Evolutionary conservation across 2,329 filamentous ascomycete species (phyloP), one percentile per base, ranked within the genome.

Genomic region (Diaporthe eres): DNA sequence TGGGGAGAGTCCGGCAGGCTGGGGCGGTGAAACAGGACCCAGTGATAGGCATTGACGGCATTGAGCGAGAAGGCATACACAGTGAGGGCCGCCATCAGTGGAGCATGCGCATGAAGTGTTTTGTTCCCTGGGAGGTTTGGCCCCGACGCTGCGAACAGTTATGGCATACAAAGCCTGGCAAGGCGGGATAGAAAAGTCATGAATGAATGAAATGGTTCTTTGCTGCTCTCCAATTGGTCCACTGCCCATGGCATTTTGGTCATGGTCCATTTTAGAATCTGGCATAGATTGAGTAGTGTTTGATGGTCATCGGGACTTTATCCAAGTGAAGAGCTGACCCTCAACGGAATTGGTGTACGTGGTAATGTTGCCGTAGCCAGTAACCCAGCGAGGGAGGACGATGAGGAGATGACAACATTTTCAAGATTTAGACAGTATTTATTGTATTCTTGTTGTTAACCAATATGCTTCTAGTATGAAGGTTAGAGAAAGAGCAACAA

Each of bases 21-120:
- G 65, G 65, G 65, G 47, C 19, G 49, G 34, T 53, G 49, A 28
- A 70, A 65, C 65, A 70, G 65, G 47, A 70, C 65, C 65, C 65
- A 70, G 65, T 17, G 34, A 4, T 37, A 53, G 19, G 42, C 61
- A 55, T 42, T 17, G 25, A 42, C 8, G 34, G 65, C 22, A 39
- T 55, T 55, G 22, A 42, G 65, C 49, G 47, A 28, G 6, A 55
- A 28, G 65, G 61, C 25, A 49, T 65, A 65, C 8, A 70, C 34
- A 25, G 34, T 4, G 17, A 55, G 47, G 49, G 65, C 9, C 31
- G 53, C 25, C 34, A 22, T 34, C n/a, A 28, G 28, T 5, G 44
- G 34, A 15, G 17, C 31, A 42, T 28, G 9, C 34, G 2, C 31
- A n/a, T 31, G 25, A 19, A 15, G 34, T 55, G 34, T 22, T 22